These are phyloP conservation scores for Sedum album DNA, from an alignment of 164 flowering plant species.

Conservation along the genomic window DNA sequence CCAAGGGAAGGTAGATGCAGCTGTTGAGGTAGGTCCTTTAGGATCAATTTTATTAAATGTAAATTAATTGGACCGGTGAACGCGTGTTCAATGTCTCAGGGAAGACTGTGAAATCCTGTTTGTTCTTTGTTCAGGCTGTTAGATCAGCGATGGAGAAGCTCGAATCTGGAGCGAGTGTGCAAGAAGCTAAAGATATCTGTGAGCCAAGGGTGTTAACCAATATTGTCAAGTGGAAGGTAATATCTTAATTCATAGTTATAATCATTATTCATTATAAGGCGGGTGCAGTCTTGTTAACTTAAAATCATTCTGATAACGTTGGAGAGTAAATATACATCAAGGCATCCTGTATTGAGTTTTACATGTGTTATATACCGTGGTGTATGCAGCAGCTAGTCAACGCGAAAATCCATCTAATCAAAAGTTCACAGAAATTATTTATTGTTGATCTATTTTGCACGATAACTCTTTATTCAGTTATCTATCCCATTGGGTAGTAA, in stretches of 20 bases:
- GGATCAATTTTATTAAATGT: neutral
- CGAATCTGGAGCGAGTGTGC: constrained; percentile 4
- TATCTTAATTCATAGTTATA: neutral
- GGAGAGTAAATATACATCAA: neutral
- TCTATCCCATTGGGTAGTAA: no score
- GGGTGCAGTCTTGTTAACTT: neutral
- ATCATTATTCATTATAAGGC: neutral
- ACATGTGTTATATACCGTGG: neutral
- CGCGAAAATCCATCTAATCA: neutral
- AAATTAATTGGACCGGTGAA: neutral
- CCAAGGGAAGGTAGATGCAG: constrained; percentile 64
- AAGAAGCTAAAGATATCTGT: constrained; percentile 8
- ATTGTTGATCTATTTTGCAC: neutral
- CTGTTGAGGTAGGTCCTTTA: constrained; percentile 46
- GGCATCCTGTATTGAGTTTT: neutral
- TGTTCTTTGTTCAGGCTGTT: constrained; percentile 1
- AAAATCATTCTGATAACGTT: neutral
- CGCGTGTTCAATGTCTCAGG: neutral
- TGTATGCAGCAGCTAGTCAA: neutral
- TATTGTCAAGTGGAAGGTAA: constrained; percentile 6
- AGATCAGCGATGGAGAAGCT: constrained; percentile 6
- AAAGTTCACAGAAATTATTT: neutral
- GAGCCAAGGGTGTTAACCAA: constrained; percentile 2
- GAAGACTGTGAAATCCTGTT: neutral
- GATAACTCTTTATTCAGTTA: neutral